A percentile compares a stretch with the other conserved stretches of the same genome.
Conservation (phyloP, 176 grass and related monocot genomes). For the barley (Hordeum vulgare) region DNA sequence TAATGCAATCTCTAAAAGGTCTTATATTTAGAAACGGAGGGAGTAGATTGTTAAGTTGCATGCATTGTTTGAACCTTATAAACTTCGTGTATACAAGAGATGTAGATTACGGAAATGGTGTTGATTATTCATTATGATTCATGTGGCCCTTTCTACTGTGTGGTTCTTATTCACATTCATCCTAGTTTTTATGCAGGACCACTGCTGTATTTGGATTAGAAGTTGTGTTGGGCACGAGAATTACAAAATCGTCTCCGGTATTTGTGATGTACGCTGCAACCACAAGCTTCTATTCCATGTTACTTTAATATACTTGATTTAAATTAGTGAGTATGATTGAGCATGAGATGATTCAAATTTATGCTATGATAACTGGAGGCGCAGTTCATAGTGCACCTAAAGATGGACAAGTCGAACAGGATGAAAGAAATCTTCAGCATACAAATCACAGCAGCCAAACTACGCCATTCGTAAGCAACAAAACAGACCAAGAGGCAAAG, state of each 20-base stretch:
- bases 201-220: slow-evolving; percentile 96
- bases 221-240: slow-evolving; percentile 91
- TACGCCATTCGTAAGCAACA: too few species aligned
- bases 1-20: too few species aligned
- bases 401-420: slow-evolving; percentile 20
- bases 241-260: slow-evolving; percentile 71
- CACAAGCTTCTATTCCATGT: slow-evolving; percentile 74
- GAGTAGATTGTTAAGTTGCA: too few species aligned
- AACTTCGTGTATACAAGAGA: slow-evolving; percentile 96
- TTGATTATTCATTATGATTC: background rate
- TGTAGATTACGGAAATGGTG: slow-evolving; percentile 91
- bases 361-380: slow-evolving; percentile 54
- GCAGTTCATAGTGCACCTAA: slow-evolving; percentile 46
- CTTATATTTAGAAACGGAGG: too few species aligned
- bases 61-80: too few species aligned
- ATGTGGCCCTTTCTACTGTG: background rate
- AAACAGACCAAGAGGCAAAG: too few species aligned
- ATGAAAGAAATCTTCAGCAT: too few species aligned
- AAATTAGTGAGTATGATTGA: slow-evolving; percentile 9
- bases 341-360: slow-evolving; percentile 29
- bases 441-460: too few species aligned
- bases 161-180: background rate
- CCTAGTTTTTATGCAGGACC: slow-evolving; percentile 50
- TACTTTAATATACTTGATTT: slow-evolving; percentile 24
- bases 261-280: slow-evolving; percentile 82